Evolutionary conservation across 495 filamentous ascomycete genomes (phyloP), one percentile per base, ranked within the genome.

Genomic region (Talaromyces stipitatus): DNA sequence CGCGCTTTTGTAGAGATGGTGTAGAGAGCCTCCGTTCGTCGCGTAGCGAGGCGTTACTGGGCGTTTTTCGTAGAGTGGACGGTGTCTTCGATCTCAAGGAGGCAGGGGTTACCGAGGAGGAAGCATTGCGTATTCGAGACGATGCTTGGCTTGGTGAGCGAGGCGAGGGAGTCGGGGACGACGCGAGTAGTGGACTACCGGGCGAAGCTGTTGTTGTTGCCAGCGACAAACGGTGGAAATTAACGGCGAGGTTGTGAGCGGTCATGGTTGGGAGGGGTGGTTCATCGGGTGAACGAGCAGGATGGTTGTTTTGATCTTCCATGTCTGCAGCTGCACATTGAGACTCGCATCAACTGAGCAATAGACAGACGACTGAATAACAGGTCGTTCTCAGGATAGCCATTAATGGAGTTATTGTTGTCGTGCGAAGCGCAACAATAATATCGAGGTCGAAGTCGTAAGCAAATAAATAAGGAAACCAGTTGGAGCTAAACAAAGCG

Each of bases 41-140:
- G 63, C 72, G 55, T 73, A 82, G 47, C 63, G 82, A 69, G 72
- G 75, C 68, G 67, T 69, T 69, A 68, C 79, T 77, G 60, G 78
- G 67, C 65, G 69, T 66, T 72, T 82, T 73, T 68, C 77, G 65
- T 64, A 81, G 66, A 62, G 72, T 38, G 18, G 57, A 43, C 41
- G 61, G 65, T 5, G 10, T 72, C 62, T 47, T 29, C 30, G 51
- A 14, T 68, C 64, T 56, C 66, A 63, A 29, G 23, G 38, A 20
- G 26, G 36, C 16, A 67, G 62, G 57, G 68, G 69, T 29, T 69
- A 50, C 50, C 48, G 71, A 60, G 30, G 66, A 58, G 57, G 64
- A 66, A 41, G n/a, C 60, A 64, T 32, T 63, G 58, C 36, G 55
- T 29, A 12, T 22, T 48, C 55, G 52, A 63, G 59, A 32, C 54